These are phyloP conservation scores for Talaromyces borbonicus DNA, from an alignment of 495 filamentous ascomycete genomes.

Conservation along the genomic window DNA sequence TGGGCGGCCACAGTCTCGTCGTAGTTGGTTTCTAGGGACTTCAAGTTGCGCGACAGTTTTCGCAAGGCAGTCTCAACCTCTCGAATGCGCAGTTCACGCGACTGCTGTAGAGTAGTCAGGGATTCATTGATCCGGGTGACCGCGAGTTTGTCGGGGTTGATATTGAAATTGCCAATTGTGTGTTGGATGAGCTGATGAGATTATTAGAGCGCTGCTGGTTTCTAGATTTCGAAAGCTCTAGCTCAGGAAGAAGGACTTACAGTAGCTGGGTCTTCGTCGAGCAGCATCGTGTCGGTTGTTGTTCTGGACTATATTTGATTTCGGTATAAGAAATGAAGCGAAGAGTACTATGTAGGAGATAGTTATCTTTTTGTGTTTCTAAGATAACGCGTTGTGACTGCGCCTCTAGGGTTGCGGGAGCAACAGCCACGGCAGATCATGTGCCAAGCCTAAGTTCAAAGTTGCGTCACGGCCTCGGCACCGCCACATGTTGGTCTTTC, in stretches of 20 bases:
- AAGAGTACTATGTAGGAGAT: not conserved
- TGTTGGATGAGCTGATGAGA: constrained; percentile 67
- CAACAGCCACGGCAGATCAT: constrained; percentile 31
- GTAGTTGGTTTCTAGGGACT: constrained; percentile 59
- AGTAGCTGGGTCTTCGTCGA: constrained; percentile 88
- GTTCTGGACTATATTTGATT: not conserved
- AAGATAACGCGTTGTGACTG: not conserved
- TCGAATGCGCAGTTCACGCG: constrained; percentile 64
- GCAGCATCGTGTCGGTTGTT: constrained; percentile 59
- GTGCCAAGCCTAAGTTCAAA: too few species aligned
- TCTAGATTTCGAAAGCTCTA: not conserved
- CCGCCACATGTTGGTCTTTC: constrained; percentile 33
- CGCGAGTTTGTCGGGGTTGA: constrained; percentile 71
- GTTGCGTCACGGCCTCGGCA: constrained; percentile 15
- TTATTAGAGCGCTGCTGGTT: constrained; percentile 16
- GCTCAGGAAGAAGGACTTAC: constrained; percentile 35
- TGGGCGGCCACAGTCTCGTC: constrained; percentile 59
- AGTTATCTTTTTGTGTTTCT: not conserved
- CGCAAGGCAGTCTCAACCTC: constrained; percentile 62
- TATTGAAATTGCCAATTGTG: constrained; percentile 91
- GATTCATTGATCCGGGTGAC: constrained; percentile 82
- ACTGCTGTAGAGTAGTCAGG: constrained; percentile 64
- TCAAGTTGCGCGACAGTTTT: constrained; percentile 62
- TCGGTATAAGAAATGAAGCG: not conserved
- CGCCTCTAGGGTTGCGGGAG: constrained; percentile 36